Conservation (phyloP, 2,329 filamentous ascomycete genomes). For the Colletotrichum abscissum region DNA sequence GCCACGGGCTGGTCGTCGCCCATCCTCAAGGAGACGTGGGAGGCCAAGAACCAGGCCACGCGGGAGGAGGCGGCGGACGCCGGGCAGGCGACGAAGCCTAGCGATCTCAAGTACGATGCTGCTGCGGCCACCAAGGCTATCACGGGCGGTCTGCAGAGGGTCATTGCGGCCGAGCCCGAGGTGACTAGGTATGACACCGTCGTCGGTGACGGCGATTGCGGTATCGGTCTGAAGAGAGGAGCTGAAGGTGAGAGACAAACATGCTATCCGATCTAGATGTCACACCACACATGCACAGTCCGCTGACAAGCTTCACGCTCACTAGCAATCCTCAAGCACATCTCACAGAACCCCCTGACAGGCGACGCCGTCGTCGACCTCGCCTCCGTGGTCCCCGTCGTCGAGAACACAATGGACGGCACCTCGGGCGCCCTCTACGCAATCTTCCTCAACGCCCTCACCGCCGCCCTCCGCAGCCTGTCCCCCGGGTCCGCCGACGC, state of each 20-base stretch:
- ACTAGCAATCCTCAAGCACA: conserved; percentile 64
- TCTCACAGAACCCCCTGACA: conserved; percentile 55
- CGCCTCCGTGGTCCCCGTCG: conserved; percentile 62
- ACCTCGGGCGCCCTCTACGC: conserved; percentile 73
- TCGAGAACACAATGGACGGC: conserved; percentile 70
- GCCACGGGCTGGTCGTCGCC: conserved; percentile 77
- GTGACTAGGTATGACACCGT: conserved; percentile 82
- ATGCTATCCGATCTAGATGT: not conserved
- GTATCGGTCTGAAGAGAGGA: conserved; percentile 85
- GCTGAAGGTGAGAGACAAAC: conserved; percentile 71
- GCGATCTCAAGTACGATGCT: conserved; percentile 65
- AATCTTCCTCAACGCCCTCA: conserved; percentile 90
- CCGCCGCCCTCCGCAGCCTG: conserved; percentile 66
- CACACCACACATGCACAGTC: not conserved
- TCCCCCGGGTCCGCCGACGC: conserved; percentile 52
- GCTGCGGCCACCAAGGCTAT: conserved; percentile 62
- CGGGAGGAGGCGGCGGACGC: conserved; percentile 51
- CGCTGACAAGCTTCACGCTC: conserved; percentile 32
- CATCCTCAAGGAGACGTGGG: conserved; percentile 72
- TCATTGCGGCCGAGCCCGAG: conserved; percentile 76
- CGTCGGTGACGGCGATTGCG: conserved; percentile 91
- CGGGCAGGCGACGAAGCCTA: conserved; percentile 51
- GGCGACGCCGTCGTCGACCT: conserved; percentile 66
- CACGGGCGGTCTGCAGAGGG: conserved; percentile 65
- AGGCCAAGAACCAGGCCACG: conserved; percentile 61